phyloP scores from a whole-genome alignment of 2,329 filamentous ascomycete genomes.

The Penicillium psychrosexuale region DNA sequence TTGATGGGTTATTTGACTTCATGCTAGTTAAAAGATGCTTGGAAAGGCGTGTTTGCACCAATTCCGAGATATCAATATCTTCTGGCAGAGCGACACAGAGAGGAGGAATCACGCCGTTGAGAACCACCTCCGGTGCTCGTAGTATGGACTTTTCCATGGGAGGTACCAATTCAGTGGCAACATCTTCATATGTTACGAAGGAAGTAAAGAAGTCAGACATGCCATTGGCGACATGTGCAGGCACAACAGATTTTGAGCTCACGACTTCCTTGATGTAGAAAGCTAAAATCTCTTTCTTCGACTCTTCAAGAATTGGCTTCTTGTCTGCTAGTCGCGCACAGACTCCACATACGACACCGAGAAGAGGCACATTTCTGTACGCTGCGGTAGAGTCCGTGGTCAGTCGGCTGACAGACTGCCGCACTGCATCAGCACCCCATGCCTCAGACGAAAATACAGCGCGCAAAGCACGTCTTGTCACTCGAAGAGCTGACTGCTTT shows the following conservation, averaged over 20 bases:
- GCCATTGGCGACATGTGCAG: constrained; percentile 68
- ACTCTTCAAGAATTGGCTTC: constrained; percentile 59
- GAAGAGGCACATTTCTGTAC: constrained; percentile 69
- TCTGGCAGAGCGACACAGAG: constrained; percentile 68
- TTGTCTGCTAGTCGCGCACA: constrained; percentile 67
- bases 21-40: constrained; percentile 87
- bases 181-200: constrained; percentile 70
- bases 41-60: constrained; percentile 68
- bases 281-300: constrained; percentile 70
- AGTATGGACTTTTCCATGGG: constrained; percentile 84
- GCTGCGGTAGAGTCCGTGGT: constrained; percentile 64
- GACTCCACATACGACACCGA: constrained; percentile 86
- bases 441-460: constrained; percentile 62
- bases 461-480: constrained; percentile 76
- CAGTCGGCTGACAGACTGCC: constrained; percentile 62
- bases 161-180: constrained; percentile 72
- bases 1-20: constrained; percentile 79
- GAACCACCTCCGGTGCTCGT: constrained; percentile 82
- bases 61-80: constrained; percentile 71
- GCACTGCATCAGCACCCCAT: constrained; percentile 60
- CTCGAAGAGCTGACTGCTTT: constrained; percentile 68
- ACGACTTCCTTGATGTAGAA: constrained; percentile 86
- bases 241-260: constrained; percentile 69
- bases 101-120: constrained; percentile 73
- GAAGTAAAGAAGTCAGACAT: constrained; percentile 77